Evolutionary conservation across 2,329 filamentous ascomycete genomes (phyloP), one percentile per base, ranked within the genome.

Genomic region (Mycosphaerella sp.): DNA sequence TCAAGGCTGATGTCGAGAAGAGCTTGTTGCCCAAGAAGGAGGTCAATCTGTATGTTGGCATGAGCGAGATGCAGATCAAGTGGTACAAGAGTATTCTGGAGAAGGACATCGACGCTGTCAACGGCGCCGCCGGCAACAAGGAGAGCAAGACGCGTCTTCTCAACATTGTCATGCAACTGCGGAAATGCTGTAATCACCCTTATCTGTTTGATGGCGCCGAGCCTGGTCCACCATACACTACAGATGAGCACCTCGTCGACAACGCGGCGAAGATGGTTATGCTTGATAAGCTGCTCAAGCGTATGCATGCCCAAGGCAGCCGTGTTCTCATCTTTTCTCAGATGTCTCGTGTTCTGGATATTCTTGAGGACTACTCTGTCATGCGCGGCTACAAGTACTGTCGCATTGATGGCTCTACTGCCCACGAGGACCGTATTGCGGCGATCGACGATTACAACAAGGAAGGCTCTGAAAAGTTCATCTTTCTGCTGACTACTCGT

Each of bases 1-100:
- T 98, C 63, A 98, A 98, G 78, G 87, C 83, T 58, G 93, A 98
- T 68, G 93, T 98, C 4, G 93, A 98, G 70, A 98, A 98, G 79
- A 97, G 91, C 66, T 75, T 98, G 55, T 73, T 97, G 46, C 93
- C 93, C 2, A 98, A 98, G 77, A 96, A 97, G 70, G 93, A 98
- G 69, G 75, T 97, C 65, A 98, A 98, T 59, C 73, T 98, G 25
- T 98, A 97, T 66, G 85, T 98, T 59, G 93, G 91, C 60, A 96
- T 98, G 91, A 90, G 93, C 0, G 90, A 96, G 52, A 98, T 98
- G 93, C 93, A 98, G 69, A 81, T 96, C 61, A 95, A 93, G 67
- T 98, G 93, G 91, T 98, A 98, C 67, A 87, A 95, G 70, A 97
- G 96, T 74, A 98, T 98, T 62, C 76, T 98, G 2, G 93, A 98